Evolutionary conservation across 441 rosid species (phyloP), one percentile per base, ranked within the genome.

Genomic region (Viola pubescens): DNA sequence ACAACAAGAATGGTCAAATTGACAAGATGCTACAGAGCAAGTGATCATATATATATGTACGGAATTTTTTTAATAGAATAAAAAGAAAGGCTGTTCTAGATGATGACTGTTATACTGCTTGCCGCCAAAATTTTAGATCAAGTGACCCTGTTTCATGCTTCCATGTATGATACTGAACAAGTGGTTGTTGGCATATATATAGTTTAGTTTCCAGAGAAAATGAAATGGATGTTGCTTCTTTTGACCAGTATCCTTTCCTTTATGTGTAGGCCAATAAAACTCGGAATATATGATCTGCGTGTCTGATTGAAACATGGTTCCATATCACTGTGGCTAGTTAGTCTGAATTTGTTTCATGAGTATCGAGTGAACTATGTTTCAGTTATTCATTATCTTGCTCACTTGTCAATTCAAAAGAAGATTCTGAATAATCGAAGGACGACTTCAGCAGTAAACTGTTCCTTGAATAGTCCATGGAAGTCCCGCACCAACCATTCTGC

Each of bases 1-100:
- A 91, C 82, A 89, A 91, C 73, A 79, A 79, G 77, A 78, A 76
- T 14, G 88, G 91, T 9, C 81, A 85, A 69, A 82, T 89, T 43
- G 94, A 91, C 66, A 63, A 79, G 75, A 85, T 89, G 83, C 72
- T 87, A 56, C 80, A 82, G 7, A 63, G 60, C 61, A 80, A 81
- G 70, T 90, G 77, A 78, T 51, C 60, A 40, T 56, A 19, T 69
- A n/a, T n/a, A 65, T 43, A 37, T 52, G 46, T 65, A 63, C 26
- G 34, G 58, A 34, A 64, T 64, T 40, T 47, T 50, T 50, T 50
- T 14, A n/a, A 48, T n/a, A n/a, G 52, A 45, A 50, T 5, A 34
- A 48, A 45, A 37, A 56, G 19, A 34, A 62, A 41, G 16, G 43
- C 8, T 19, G 49, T 12, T 37, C 34, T 57, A 41, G 16, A 8